Conservation (phyloP, 345 rosid genomes). For the Rhodamnia argentea region DNA sequence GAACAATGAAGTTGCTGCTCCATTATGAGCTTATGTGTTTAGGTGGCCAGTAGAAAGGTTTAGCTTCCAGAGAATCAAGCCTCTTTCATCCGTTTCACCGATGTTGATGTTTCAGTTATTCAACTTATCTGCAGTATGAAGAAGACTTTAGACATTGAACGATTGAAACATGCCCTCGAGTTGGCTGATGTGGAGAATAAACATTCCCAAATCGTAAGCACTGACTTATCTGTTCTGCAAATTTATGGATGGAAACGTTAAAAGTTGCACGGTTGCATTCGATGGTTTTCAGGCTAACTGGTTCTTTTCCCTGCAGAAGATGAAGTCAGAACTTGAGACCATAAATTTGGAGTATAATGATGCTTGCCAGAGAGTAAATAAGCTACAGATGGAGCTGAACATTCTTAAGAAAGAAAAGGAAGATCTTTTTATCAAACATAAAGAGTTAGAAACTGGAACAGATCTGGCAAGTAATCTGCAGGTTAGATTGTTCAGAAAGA, state of each 20-base stretch:
- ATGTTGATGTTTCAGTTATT: neutral
- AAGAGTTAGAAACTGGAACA: constrained; percentile 11
- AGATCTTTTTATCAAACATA: constrained; percentile 16
- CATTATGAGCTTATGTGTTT: neutral
- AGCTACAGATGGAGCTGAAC: constrained; percentile 27
- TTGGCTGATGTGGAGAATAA: constrained; percentile 22
- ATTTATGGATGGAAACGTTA: neutral
- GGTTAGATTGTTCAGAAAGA: constrained; percentile 15
- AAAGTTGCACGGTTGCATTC: neutral
- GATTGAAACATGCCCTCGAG: constrained; percentile 31
- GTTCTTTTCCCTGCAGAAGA: constrained; percentile 11
- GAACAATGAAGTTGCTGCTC: neutral
- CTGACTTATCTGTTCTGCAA: neutral
- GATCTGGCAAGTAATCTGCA: constrained; percentile 18
- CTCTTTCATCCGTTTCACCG: neutral
- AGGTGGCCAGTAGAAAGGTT: neutral
- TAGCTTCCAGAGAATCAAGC: neutral
- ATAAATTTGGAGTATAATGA: constrained; percentile 30
- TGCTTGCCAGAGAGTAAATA: constrained; percentile 19
- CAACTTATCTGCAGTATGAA: constrained; percentile 28
- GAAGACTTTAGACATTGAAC: constrained; percentile 45
- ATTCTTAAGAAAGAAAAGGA: constrained; percentile 34
- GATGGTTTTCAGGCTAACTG: neutral
- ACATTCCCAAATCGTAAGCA: constrained; percentile 41
- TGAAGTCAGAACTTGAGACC: constrained; percentile 22